These are phyloP conservation scores for Cutaneotrichosporon sp. DNA, from an alignment of 1,284 basidiomycete genomes.

Conservation along the genomic window DNA sequence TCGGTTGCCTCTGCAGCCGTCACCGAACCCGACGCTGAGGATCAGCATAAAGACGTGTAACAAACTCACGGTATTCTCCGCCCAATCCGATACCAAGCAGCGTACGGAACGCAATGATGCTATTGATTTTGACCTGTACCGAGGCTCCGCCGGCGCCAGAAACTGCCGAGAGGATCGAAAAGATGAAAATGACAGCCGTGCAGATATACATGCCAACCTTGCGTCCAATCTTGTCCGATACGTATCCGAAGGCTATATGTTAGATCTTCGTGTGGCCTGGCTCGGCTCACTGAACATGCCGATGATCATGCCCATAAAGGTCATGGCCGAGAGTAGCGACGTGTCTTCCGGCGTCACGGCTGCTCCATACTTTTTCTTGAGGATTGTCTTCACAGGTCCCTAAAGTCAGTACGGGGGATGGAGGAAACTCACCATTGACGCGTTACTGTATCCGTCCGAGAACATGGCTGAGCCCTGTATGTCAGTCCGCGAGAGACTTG, in stretches of 20 bases:
- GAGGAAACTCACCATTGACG: constrained; percentile 58
- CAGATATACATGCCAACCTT: constrained; percentile 50
- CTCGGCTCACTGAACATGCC: constrained; percentile 49
- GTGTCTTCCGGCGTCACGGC: constrained; percentile 53
- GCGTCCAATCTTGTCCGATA: constrained; percentile 70
- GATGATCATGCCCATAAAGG: constrained; percentile 80
- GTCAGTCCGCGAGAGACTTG: not conserved
- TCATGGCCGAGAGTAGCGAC: constrained; percentile 63
- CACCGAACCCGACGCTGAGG: constrained; percentile 71
- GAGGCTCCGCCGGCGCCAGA: constrained; percentile 9
- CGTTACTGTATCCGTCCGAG: constrained; percentile 80
- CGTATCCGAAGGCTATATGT: constrained; percentile 56
- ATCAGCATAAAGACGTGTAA: no score
- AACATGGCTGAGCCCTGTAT: constrained; percentile 71
- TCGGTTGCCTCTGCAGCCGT: constrained; percentile 88
- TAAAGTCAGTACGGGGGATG: not conserved
- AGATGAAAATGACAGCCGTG: constrained; percentile 70
- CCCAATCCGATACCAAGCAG: constrained; percentile 71
- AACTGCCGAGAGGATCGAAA: constrained; percentile 70
- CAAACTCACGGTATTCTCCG: constrained; percentile 67
- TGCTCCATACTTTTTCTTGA: constrained; percentile 63
- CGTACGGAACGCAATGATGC: constrained; percentile 80
- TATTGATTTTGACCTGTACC: constrained; percentile 64
- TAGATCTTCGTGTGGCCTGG: no score
- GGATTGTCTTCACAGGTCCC: constrained; percentile 59